Evolutionary conservation across 768 basidiomycete genomes (phyloP), one percentile per base, ranked within the genome.

Genomic region (Lactarius hatsudake): DNA sequence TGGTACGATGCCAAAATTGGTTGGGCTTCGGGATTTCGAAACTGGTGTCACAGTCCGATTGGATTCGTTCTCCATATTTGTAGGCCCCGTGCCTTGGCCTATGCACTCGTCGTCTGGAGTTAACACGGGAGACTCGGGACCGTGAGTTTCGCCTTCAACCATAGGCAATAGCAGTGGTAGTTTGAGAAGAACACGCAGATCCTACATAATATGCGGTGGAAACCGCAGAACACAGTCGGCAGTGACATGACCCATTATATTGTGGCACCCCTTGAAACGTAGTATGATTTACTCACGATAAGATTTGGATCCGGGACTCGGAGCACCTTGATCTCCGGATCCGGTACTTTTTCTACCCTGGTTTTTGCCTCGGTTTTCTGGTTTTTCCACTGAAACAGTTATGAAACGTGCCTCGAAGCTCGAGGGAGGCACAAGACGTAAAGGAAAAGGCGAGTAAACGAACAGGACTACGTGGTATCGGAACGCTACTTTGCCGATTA

Each of bases 1-100:
- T 4, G 78, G 79, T 51, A 86, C 74, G 69, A 85, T 78, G 34
- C 79, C 78, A 57, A 84, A 84, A 69, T 76, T 73, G 3, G 23
- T 40, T 40, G 36, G 23, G 23, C 23, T 23, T 18, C 23, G 36
- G 7, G 58, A 28, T 23, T 59, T 36, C 38, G 58, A 26, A 26
- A 26, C 13, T 13, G 38, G 6, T 34, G 9, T 18, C 10, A 34
- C 30, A 34, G 20, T n/a, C 20, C 9, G 30, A 56, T 13, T 56
- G 28, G 58, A 6, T 23, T 59, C 32, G 2, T 59, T 59, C 38
- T 38, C 23, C 9, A 34, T n/a, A 28, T 17, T 17, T 17, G 26
- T 10, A 15, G 12, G 34, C 7, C 5, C 20, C 1, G 20, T 13
- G n/a, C 6, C 32, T 32, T 32, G 32, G 7, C 32, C 32, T 32